Conservation (phyloP, 106 monocot genomes). For the Dendrobium catenatum region DNA sequence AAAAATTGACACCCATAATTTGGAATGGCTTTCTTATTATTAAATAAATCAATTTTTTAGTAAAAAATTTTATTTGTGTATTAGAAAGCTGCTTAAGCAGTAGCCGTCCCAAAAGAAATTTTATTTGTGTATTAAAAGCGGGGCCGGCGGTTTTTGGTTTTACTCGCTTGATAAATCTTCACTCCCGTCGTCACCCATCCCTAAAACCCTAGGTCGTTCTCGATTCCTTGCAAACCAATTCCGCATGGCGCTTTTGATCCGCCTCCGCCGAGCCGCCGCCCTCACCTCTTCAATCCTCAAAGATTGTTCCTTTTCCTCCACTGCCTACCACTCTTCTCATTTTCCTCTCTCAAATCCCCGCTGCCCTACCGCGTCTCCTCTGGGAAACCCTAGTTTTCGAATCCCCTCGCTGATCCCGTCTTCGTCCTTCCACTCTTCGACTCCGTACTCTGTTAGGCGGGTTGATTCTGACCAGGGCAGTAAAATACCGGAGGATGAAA, state of each 20-base stretch:
- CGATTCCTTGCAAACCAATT: neutral
- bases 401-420: neutral
- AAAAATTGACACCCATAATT: too few relatives aligned
- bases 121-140: too few relatives aligned
- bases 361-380: neutral
- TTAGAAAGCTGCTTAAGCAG: too few relatives aligned
- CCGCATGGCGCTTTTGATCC: constrained; percentile 42
- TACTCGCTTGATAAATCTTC: too few relatives aligned
- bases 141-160: too few relatives aligned
- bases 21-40: too few relatives aligned
- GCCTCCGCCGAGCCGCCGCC: constrained; percentile 52
- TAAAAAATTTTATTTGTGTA: too few relatives aligned
- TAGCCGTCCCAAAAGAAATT: too few relatives aligned
- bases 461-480: constrained; percentile 21
- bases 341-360: neutral
- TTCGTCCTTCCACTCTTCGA: constrained; percentile 43
- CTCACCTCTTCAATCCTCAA: constrained; percentile 38
- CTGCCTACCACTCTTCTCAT: constrained; percentile 9
- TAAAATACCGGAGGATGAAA: constrained; percentile 69
- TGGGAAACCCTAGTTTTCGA: constrained; percentile 3
- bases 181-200: neutral
- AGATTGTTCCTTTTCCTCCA: constrained; percentile 1
- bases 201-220: neutral
- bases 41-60: too few relatives aligned
- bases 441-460: constrained; percentile 15